Evolutionary conservation across 352 stramenopile species (phyloP), one percentile per base, ranked within the genome.

Genomic region (Blastocystis sp.): DNA sequence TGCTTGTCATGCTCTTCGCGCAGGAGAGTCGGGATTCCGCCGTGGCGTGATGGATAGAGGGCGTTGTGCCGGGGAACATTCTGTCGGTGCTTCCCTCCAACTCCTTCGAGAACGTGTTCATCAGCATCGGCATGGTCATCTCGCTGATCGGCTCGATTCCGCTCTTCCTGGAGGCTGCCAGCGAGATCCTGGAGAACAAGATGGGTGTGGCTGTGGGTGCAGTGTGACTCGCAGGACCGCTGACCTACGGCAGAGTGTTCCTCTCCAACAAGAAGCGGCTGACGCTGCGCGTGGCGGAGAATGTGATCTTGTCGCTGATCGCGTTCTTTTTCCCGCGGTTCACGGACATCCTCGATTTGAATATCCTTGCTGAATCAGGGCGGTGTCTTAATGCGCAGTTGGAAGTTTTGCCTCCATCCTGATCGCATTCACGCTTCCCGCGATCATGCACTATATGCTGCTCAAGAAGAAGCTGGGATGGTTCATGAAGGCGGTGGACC

Each of bases 141-240:
- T 77, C 78, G 7, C 76, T 48, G 10, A 88, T 88, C 17, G 78
- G 78, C 7, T 76, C 64, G 60, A 69, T 79, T 54, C 78, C 78
- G 38, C 61, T 88, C 9, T 79, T 77, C 66, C 28, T 88, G 3
- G 52, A 28, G 19, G 59, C 64, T 40, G 66, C 66, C 40, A 19
- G 62, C 52, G 78, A 88, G 54, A 24, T 88, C 9, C 28, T 79
- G 7, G 78, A 88, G n/a, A 57, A 57, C 48, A 57, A 14, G 6
- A 57, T 57, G 48, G 48, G 48, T 57, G 14, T 7, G 48, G 14
- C 48, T 7, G 6, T 14, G 48, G 14, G 6, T 57, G 48, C 48
- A 57, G 6, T 7, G 48, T 48, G 48, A 34, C 34, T 24, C 10
- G 79, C 42, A 19, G 74, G 74, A 11, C 45, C 74, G 9, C n/a